Evolutionary conservation across 306 rosid species (phyloP), one percentile per base, ranked within the genome.

Genomic region (Psophocarpus tetragonolobus): DNA sequence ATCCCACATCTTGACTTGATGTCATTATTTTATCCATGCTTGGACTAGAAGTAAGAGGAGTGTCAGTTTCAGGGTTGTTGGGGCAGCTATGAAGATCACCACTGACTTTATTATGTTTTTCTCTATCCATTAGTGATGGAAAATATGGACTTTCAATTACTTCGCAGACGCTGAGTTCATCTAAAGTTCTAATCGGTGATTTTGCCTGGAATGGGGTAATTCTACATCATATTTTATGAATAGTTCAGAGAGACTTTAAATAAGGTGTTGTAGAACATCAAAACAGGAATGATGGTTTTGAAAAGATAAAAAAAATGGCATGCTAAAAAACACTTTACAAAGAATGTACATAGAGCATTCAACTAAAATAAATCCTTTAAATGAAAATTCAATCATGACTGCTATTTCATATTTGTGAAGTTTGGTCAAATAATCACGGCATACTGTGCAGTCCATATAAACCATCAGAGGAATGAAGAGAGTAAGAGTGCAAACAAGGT

Each of bases 131-230:
- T 57, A 81, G 3, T 71, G 93, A 82, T 64, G 97, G 99, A 64
- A 95, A 91, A 84, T 87, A 82, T 72, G 89, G 97, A 61, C 87
- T 86, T 50, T 85, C 84, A 50, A 72, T 81, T 41, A 91, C 91
- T 88, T 95, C 94, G 10, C 74, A 42, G 41, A 95, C 90, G 69
- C 78, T 66, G 58, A 95, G 90, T 83, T 91, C 99, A 85, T 92
- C 97, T 80, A 95, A 75, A 17, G 99, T 91, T 84, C 97, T 91
- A 70, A 88, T 83, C 0, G 99, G 97, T 60, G 99, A 92, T 53
- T 88, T 92, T 42, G 97, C 99, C 99, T 95, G 92, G 51, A 79
- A 69, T 27, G 35, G 72, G 80, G 44, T 4, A 54, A 74, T 35
- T 44, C 50, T 32, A 73, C 13, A 8, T 82, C 67, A 84, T 58